Percentiles rank a stretch among this genome's conserved stretches.
phyloP scores from a whole-genome alignment of 371 early-diverging fungal species.

The Apophysomyces elegans region DNA sequence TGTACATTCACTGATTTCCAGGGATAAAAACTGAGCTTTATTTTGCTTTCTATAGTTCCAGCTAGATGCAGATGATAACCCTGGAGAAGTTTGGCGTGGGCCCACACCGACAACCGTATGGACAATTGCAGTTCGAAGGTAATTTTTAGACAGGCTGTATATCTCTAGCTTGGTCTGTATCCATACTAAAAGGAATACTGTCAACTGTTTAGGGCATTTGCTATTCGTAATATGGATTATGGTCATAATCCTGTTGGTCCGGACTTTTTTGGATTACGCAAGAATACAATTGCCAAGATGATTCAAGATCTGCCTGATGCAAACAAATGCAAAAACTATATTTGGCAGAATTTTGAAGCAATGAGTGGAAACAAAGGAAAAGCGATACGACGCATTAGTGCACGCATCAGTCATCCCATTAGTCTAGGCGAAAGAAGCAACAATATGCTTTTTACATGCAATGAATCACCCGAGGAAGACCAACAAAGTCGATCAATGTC shows the following conservation, averaged over 20 bases:
- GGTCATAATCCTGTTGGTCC: slow-evolving; percentile 85
- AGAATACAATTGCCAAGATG: slow-evolving; percentile 84
- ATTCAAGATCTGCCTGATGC: slow-evolving; percentile 86
- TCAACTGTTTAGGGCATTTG: slow-evolving; percentile 32
- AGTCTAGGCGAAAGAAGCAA: neutral
- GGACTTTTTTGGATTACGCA: slow-evolving; percentile 87
- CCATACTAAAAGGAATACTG: too few relatives aligned
- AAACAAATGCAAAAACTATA: slow-evolving; percentile 73
- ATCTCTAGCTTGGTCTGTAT: too few relatives aligned
- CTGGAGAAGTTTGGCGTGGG: slow-evolving; percentile 40
- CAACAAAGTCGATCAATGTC: neutral
- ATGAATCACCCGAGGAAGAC: slow-evolving; percentile 8
- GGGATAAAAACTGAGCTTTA: neutral
- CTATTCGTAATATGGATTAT: slow-evolving; percentile 76
- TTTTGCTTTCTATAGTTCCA: slow-evolving; percentile 29
- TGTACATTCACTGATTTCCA: neutral
- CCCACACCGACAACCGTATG: slow-evolving; percentile 49
- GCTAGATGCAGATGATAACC: slow-evolving; percentile 43
- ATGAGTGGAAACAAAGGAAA: slow-evolving; percentile 16
- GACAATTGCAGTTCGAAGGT: slow-evolving; percentile 45
- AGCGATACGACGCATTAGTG: slow-evolving; percentile 13
- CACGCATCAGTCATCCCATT: slow-evolving; percentile 10
- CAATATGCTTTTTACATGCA: neutral
- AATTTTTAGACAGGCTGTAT: neutral
- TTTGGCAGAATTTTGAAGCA: slow-evolving; percentile 67